Evolutionary conservation across 805 yeast species (phyloP).

Genomic region (Lipomyces japonicus): DNA sequence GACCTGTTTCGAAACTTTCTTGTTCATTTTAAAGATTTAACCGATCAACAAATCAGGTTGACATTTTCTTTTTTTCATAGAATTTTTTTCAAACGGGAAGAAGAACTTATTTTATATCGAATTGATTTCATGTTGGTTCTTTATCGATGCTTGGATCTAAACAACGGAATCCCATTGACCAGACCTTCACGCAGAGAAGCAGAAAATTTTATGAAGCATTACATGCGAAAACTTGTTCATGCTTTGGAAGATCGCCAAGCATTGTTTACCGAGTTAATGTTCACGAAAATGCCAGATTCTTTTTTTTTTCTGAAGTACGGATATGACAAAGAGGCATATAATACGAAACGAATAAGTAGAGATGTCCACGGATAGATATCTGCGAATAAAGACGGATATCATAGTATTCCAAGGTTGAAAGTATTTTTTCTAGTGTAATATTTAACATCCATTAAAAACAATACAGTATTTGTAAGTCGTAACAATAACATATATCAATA

Average conservation of each 20-base stretch:
- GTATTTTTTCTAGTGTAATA: too few relatives aligned
- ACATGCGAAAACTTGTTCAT: slow-evolving; percentile 54
- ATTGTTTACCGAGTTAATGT: slow-evolving; percentile 60
- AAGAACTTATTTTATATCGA: slow-evolving; percentile 56
- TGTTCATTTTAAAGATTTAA: slow-evolving; percentile 57
- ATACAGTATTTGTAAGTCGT: too few relatives aligned
- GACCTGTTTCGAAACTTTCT: slow-evolving; percentile 63
- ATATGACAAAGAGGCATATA: slow-evolving; percentile 38
- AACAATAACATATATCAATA: too few relatives aligned
- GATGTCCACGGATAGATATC: too few relatives aligned
- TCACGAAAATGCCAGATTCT: slow-evolving; percentile 51
- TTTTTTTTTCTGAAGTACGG: slow-evolving; percentile 61
- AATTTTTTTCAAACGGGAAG: slow-evolving; percentile 60
- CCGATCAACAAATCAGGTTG: slow-evolving; percentile 55
- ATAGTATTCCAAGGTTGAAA: too few relatives aligned
- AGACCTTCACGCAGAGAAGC: slow-evolving; percentile 53
- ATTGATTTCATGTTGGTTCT: slow-evolving; percentile 67
- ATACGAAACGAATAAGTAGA: background rate
- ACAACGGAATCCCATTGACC: slow-evolving; percentile 47
- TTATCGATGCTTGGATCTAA: slow-evolving; percentile 48
- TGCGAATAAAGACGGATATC: too few relatives aligned
- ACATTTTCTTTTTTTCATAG: slow-evolving; percentile 69
- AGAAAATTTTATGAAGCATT: slow-evolving; percentile 61
- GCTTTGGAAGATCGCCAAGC: slow-evolving; percentile 51
- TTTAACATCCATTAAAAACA: too few relatives aligned